Evolutionary conservation across 495 filamentous ascomycete genomes (phyloP).

Genomic region (Penicillium goetzii): DNA sequence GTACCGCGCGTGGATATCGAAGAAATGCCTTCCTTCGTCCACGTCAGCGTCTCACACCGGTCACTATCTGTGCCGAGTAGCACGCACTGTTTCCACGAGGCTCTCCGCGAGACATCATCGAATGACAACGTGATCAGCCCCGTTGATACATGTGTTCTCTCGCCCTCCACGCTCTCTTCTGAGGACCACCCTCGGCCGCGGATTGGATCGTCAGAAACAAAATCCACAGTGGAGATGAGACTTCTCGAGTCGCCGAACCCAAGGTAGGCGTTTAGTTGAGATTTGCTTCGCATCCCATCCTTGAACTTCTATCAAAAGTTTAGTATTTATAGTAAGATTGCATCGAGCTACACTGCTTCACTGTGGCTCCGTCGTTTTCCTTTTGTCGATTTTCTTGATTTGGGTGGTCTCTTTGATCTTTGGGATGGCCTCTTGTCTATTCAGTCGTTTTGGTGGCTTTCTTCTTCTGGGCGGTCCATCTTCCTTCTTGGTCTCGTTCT

Average conservation of each 20-base stretch:
- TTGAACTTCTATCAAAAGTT: constrained; percentile 2
- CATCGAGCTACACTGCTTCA: background rate
- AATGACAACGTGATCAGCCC: constrained; percentile 10
- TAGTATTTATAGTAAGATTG: background rate
- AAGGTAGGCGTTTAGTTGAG: background rate
- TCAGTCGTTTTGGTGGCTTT: background rate
- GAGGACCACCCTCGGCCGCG: background rate
- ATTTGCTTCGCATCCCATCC: background rate
- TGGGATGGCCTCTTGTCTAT: background rate
- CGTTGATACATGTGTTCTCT: background rate
- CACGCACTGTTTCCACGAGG: constrained; percentile 29
- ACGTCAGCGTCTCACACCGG: background rate
- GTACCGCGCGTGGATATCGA: background rate
- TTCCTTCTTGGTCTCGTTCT: constrained; percentile 4
- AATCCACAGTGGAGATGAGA: constrained; percentile 12
- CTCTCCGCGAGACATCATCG: constrained; percentile 21
- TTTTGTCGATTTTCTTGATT: background rate
- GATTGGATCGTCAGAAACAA: constrained; percentile 8
- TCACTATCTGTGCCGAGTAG: constrained; percentile 11
- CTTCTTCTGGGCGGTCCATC: constrained; percentile 5
- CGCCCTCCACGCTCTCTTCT: background rate
- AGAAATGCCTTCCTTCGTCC: background rate
- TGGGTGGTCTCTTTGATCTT: background rate
- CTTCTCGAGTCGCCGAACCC: constrained; percentile 4
- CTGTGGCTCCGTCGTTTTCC: background rate